Conservation (phyloP, 352 stramenopile species). For the Pythium aristosporum region DNA sequence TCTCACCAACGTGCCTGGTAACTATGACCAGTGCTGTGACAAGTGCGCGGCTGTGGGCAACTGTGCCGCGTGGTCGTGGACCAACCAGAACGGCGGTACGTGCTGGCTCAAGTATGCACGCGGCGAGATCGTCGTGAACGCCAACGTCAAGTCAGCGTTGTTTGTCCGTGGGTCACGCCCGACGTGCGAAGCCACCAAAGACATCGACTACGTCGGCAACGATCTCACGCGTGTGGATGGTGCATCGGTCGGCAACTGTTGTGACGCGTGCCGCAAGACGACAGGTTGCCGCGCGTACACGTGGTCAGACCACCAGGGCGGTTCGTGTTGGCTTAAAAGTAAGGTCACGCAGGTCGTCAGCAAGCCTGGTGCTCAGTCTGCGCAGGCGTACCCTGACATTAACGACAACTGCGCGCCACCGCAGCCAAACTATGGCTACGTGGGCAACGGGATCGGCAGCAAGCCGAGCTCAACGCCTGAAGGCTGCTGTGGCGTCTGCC, state of each 20-base stretch:
- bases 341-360: too few relatives aligned
- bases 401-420: too few relatives aligned
- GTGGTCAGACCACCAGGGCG: constrained; percentile 49
- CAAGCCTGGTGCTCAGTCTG: too few relatives aligned
- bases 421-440: too few relatives aligned
- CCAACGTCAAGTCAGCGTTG: background rate
- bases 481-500: too few relatives aligned
- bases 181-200: constrained; percentile 27
- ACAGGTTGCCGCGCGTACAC: constrained; percentile 22
- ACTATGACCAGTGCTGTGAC: too few relatives aligned
- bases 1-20: too few relatives aligned
- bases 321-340: constrained; percentile 37
- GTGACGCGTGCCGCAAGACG: constrained; percentile 33
- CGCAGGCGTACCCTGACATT: too few relatives aligned
- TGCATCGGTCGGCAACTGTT: constrained; percentile 31
- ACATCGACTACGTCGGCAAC: constrained; percentile 44
- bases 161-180: background rate
- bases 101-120: background rate
- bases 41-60: too few relatives aligned
- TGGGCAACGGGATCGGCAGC: too few relatives aligned
- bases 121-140: background rate
- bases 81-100: constrained; percentile 4
- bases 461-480: too few relatives aligned
- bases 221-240: constrained; percentile 36
- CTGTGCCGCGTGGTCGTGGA: background rate